Conservation (phyloP, 2,329 filamentous ascomycete genomes). For the Paradendryphiella salina region DNA sequence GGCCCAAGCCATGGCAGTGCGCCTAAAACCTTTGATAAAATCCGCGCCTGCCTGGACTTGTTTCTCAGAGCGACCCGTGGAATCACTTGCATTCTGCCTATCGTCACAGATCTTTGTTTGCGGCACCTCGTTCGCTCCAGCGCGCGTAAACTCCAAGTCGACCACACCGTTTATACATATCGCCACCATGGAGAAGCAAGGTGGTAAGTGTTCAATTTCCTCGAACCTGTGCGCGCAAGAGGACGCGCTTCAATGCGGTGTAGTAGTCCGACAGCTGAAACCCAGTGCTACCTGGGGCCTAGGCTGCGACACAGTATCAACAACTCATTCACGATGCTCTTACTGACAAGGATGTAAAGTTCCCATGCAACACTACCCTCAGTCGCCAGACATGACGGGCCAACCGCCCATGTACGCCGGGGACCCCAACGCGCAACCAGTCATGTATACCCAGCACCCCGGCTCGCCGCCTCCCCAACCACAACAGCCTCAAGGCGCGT, state of each 20-base stretch:
- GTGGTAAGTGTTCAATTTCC: slow-evolving; percentile 29
- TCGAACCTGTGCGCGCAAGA: no score
- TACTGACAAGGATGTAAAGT: slow-evolving; percentile 30
- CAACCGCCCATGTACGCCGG: slow-evolving; percentile 39
- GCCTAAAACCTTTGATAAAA: slow-evolving; percentile 22
- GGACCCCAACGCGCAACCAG: slow-evolving; percentile 32
- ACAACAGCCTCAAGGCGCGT: slow-evolving; percentile 23
- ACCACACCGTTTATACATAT: background rate
- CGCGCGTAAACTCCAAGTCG: background rate
- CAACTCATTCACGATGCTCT: background rate
- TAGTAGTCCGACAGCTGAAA: background rate
- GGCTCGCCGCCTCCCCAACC: slow-evolving; percentile 32
- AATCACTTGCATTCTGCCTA: no score
- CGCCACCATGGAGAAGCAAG: slow-evolving; percentile 43
- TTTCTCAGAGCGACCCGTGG: background rate
- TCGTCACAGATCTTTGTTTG: no score
- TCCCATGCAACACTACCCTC: slow-evolving; percentile 46
- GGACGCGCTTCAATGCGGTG: background rate
- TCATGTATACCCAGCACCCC: slow-evolving; percentile 27
- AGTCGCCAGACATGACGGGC: slow-evolving; percentile 36
- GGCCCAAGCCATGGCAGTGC: slow-evolving; percentile 15
- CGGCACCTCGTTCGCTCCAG: no score
- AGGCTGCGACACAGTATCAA: no score
- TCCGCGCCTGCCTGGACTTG: background rate
- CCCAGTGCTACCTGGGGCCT: no score